phyloP scores from a whole-genome alignment of 129 eudicot genomes.

The Mikania micrantha region DNA sequence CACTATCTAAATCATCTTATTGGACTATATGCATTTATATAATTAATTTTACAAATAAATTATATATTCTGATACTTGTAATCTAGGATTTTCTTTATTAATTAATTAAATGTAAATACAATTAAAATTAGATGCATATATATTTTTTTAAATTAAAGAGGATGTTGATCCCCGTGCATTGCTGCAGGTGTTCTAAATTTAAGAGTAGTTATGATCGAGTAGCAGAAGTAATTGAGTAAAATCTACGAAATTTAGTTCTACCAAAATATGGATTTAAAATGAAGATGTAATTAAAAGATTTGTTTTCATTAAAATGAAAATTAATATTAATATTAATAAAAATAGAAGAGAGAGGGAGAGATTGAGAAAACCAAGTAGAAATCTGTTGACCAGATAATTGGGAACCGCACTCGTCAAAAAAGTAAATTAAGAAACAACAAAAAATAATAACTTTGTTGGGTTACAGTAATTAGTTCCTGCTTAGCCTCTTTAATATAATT shows the following conservation, averaged over 20 bases:
- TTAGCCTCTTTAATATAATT: slow-evolving; percentile 24
- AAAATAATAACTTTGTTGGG: slow-evolving; percentile 31
- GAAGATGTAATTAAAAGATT: slow-evolving; percentile 6
- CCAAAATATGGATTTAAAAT: slow-evolving; percentile 11
- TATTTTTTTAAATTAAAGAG: slow-evolving; percentile 3
- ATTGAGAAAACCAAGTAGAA: slow-evolving; percentile 82
- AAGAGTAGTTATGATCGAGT: slow-evolving; percentile 27
- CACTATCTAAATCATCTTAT: slow-evolving; percentile 61
- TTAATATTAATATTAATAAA: slow-evolving; percentile 10
- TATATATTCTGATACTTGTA: too few species aligned
- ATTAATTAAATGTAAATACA: neutral
- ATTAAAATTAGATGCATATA: neutral
- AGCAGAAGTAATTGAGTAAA: slow-evolving; percentile 26
- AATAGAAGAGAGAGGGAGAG: slow-evolving; percentile 26
- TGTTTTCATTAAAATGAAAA: slow-evolving; percentile 16
- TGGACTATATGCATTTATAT: slow-evolving; percentile 22
- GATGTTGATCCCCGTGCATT: slow-evolving; percentile 76
- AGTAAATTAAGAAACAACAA: slow-evolving; percentile 29
- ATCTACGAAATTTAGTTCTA: slow-evolving; percentile 22
- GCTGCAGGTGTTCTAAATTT: slow-evolving; percentile 48
- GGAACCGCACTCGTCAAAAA: slow-evolving; percentile 92
- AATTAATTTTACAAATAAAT: neutral
- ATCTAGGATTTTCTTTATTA: neutral
- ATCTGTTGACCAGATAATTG: slow-evolving; percentile 86
- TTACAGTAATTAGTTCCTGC: slow-evolving; percentile 29